Evolutionary conservation across 345 rosid genomes (phyloP), one percentile per base, ranked within the genome.

Genomic region (Brassica nigra): DNA sequence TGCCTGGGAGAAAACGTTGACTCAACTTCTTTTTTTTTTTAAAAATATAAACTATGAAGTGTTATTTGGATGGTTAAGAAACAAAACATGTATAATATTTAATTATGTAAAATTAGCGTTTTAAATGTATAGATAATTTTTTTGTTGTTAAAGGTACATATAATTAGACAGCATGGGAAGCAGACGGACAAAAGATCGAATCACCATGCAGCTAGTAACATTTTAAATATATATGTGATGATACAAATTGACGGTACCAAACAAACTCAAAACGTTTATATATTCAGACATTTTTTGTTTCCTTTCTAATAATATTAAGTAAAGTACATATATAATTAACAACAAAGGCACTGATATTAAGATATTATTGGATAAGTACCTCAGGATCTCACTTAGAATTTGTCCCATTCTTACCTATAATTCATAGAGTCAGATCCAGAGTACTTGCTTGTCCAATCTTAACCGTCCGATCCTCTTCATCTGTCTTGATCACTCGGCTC

Each of bases 371-470:
- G 81, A 78, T 78, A 91, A 91, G 95, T 93, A 91, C 97, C 86
- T 86, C 95, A 87, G 85, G 86, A 91, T 93, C 98, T 93, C 93
- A 93, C 98, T 93, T 86, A 80, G 95, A 91, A 91, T 90, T 81
- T 74, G 83, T 80, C 76, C 1, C 72, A 57, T 75, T 75, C 72
- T 68, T 80, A 39, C 71, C 68, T 59, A 73, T 69, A 77, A 88
- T 91, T 91, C 98, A 91, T 86, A 93, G 83, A 89, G 98, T 93
- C 90, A 91, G 98, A 93, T 89, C 94, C 73, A 90, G 95, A 87
- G 97, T 91, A 90, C 95, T 93, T 77, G 88, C 62, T 61, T 66
- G 58, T 61, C 84, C 88, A 91, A 79, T 84, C 83, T 84, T 54
- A 70, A 85, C 67, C 58, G 62, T 73, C 77, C 80, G 74, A 83